phyloP scores from a whole-genome alignment of 2,329 filamentous ascomycete species.

The Nannizzia gypsea region DNA sequence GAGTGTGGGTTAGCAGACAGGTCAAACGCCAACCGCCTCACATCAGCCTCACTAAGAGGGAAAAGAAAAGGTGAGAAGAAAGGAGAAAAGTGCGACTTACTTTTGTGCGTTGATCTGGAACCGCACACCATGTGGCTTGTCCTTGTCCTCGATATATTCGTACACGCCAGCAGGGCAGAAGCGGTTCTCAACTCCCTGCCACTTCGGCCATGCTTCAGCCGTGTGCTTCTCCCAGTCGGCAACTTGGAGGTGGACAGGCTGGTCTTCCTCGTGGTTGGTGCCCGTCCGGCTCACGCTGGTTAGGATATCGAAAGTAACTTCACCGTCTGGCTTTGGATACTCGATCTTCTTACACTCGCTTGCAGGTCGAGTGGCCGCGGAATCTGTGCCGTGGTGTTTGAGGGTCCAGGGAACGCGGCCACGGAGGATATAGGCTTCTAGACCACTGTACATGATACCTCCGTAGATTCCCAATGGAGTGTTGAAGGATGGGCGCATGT shows the following conservation, averaged over 20 bases:
- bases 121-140: conserved; percentile 73
- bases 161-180: conserved; percentile 98
- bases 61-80: neutral
- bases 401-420: conserved; percentile 86
- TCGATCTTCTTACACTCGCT: conserved; percentile 78
- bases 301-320: conserved; percentile 90
- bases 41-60: neutral
- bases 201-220: conserved; percentile 68
- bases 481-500: conserved; percentile 95
- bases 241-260: conserved; percentile 91
- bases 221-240: conserved; percentile 90
- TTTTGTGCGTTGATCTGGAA: conserved; percentile 98
- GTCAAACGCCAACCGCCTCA: no score
- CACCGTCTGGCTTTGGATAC: conserved; percentile 91
- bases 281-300: conserved; percentile 91
- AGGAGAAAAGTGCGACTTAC: conserved; percentile 46
- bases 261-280: conserved; percentile 97
- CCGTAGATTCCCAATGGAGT: conserved; percentile 76
- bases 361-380: conserved; percentile 66
- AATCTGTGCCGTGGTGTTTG: conserved; percentile 67
- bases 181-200: conserved; percentile 85
- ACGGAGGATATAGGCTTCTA: conserved; percentile 79
- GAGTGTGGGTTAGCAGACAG: neutral
- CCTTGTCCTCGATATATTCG: conserved; percentile 89
- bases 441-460: conserved; percentile 80